These are phyloP conservation scores for Trichomonascaceae sp. DNA, from an alignment of 1,139 yeast species.

Conservation along the genomic window DNA sequence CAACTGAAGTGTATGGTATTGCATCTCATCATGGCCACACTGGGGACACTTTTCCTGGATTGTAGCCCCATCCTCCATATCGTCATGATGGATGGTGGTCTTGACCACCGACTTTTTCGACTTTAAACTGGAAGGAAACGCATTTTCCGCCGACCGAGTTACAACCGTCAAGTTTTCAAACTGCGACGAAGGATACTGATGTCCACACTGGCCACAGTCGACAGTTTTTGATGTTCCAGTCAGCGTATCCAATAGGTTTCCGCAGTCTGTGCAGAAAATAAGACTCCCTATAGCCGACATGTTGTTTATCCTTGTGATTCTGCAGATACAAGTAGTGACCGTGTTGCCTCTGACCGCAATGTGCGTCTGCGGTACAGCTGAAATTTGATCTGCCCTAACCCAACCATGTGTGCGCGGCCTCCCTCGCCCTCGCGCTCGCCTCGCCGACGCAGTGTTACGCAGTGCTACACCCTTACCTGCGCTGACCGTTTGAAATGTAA, in stretches of 20 bases:
- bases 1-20: constrained; percentile 87
- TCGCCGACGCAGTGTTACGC: no score
- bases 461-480: no score
- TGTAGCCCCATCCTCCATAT: constrained; percentile 86
- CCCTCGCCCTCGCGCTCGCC: no score
- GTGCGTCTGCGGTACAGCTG: no score
- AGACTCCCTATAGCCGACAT: constrained; percentile 95
- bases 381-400: no score
- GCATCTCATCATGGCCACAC: constrained; percentile 97
- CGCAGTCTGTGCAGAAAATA: constrained; percentile 90
- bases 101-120: constrained; percentile 82
- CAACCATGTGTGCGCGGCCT: no score
- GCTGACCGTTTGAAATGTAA: no score
- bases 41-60: constrained; percentile 95
- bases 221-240: constrained; percentile 32
- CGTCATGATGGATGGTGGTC: constrained; percentile 63
- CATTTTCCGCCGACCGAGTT: constrained; percentile 76
- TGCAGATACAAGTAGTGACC: no score
- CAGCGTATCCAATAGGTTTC: constrained; percentile 68
- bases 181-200: constrained; percentile 37
- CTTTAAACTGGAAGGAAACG: constrained; percentile 77
- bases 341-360: no score
- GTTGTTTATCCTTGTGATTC: no score
- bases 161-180: constrained; percentile 75
- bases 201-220: constrained; percentile 56